phyloP scores from a whole-genome alignment of 495 filamentous ascomycete species.

The Friedmanniomyces endolithicus region DNA sequence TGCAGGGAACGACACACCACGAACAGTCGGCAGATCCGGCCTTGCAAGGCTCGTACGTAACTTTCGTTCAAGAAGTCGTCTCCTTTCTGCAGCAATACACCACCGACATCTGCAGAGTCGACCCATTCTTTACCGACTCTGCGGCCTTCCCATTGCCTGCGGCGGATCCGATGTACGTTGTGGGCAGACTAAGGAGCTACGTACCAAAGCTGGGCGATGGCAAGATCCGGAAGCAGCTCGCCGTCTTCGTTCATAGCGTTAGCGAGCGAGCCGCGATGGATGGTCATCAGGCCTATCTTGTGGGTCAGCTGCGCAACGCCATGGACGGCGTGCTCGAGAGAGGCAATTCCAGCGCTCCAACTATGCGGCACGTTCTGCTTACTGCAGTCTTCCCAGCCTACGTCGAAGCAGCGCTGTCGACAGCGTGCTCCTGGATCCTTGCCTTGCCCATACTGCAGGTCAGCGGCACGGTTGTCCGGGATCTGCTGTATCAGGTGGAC shows the following conservation, averaged over 20 bases:
- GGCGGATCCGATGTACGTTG: constrained; percentile 55
- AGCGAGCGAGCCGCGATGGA: constrained; percentile 51
- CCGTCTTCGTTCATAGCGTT: constrained; percentile 50
- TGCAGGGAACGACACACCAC: constrained; percentile 24
- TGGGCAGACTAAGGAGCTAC: constrained; percentile 53
- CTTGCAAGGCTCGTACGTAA: constrained; percentile 46
- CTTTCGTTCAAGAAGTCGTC: constrained; percentile 54
- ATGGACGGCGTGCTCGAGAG: constrained; percentile 41
- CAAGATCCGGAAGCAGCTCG: constrained; percentile 45
- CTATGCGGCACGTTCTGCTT: constrained; percentile 46
- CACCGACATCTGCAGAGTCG: constrained; percentile 47
- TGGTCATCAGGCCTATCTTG: constrained; percentile 46
- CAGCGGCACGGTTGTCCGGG: constrained; percentile 33
- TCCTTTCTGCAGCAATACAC: constrained; percentile 54
- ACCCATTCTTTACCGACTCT: constrained; percentile 57
- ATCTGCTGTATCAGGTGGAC: constrained; percentile 40
- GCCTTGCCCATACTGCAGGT: constrained; percentile 44
- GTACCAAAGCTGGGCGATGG: constrained; percentile 43
- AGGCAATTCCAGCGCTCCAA: constrained; percentile 34
- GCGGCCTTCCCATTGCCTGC: constrained; percentile 52
- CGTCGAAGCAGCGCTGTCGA: constrained; percentile 39
- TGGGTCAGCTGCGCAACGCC: constrained; percentile 45
- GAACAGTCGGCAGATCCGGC: constrained; percentile 1
- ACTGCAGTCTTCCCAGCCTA: constrained; percentile 55
- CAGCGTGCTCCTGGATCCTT: constrained; percentile 46